Conservation (phyloP, 2,329 filamentous ascomycete genomes). For the Verticillium klebahnii region DNA sequence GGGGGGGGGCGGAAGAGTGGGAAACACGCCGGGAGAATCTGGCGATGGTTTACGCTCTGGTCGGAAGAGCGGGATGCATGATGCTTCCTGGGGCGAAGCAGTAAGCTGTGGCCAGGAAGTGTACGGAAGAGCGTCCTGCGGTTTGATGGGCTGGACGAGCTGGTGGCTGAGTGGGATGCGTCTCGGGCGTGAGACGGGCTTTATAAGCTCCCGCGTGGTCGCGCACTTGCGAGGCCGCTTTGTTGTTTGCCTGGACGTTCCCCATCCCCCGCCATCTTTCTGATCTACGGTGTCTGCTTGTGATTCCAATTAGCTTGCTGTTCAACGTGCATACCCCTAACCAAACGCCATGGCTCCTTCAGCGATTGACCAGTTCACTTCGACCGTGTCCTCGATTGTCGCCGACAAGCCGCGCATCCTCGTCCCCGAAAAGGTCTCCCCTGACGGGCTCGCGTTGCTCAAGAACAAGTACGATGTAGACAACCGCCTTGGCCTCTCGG, state of each 20-base stretch:
- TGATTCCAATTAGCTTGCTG: not conserved
- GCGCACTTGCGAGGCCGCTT: not conserved
- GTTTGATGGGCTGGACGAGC: not conserved
- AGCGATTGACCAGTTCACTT: slow-evolving; percentile 16
- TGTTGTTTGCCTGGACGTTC: not conserved
- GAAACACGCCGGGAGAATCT: not conserved
- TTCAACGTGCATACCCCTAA: not conserved
- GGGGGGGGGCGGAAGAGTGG: not conserved
- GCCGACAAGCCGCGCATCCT: slow-evolving; percentile 46
- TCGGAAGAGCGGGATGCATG: not conserved
- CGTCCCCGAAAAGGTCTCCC: slow-evolving; percentile 74
- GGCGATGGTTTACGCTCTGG: not conserved
- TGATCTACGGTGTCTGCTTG: not conserved
- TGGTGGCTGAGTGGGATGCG: not conserved
- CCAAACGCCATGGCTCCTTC: slow-evolving; percentile 16
- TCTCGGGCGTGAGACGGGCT: not conserved
- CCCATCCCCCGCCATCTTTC: not conserved
- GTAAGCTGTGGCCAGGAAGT: too few relatives aligned
- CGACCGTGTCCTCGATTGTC: slow-evolving; percentile 9
- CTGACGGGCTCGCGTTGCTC: slow-evolving; percentile 70
- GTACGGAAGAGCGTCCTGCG: not conserved
- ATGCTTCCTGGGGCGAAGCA: not conserved
- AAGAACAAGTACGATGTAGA: slow-evolving; percentile 65
- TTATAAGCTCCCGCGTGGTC: not conserved
- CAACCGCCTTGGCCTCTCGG: slow-evolving; percentile 55